Evolutionary conservation across 768 basidiomycete genomes (phyloP), one percentile per base, ranked within the genome.

Genomic region (Clitopilus passeckerianus): DNA sequence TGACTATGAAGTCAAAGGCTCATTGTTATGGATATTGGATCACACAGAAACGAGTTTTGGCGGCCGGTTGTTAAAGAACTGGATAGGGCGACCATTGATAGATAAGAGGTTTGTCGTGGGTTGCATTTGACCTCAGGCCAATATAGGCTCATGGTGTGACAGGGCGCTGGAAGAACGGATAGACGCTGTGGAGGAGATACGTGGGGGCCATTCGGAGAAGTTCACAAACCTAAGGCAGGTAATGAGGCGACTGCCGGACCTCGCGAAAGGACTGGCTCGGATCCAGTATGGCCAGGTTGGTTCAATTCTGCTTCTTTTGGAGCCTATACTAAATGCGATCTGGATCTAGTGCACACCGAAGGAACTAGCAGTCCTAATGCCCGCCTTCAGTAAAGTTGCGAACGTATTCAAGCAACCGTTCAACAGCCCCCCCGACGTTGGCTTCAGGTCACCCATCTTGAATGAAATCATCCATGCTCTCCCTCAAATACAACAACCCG

Each of bases 211-310:
- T 15, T 88, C 86, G 0, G 83, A 85, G 15, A 79, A 79, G 44
- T 75, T 95, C 43, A 80, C 83, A 34, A 81, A 79, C 34, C 78
- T 96, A n/a, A 84, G 89, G 16, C 78, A 83, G 34, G 68, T 84
- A n/a, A 75, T 96, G 58, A 86, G 75, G 67, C 82, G 82, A 34
- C 77, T 94, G n/a, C 94, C 95, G 0, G 95, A 98, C 69, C 83
- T 98, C 52, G 86, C 90, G 0, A 89, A 84, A 67, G 96, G 96
- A 0, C 74, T 98, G 15, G 89, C 87, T 61, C 78, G 94, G 30
- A 90, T 98, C 33, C 93, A 95, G 67, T 96, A 96, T 65, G 91
- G 93, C 53, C 91, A 93, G 77, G 93, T 93, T 63, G 63, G 76
- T 63, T 9, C n/a, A 7, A 30, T 18, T n/a, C 34, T 52, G n/a